phyloP scores from a whole-genome alignment of 495 filamentous ascomycete species.

The Penicillium bialowiezense region DNA sequence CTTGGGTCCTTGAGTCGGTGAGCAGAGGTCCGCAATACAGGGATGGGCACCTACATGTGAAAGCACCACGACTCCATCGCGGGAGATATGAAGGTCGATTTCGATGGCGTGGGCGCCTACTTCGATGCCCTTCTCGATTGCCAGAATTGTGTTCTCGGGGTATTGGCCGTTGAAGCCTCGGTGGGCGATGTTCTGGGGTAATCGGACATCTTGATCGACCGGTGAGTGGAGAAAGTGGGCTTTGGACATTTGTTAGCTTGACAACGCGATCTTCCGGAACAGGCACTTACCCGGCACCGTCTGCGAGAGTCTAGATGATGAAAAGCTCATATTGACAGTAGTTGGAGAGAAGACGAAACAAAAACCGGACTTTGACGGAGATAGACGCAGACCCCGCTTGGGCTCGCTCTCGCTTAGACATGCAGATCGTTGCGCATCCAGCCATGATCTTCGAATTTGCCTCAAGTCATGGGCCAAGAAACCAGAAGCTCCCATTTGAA shows the following conservation, averaged over 20 bases:
- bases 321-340: conserved; percentile 1
- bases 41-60: conserved; percentile 60
- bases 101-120: conserved; percentile 80
- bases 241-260: conserved; percentile 4
- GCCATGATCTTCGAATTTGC: background rate
- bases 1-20: conserved; percentile 58
- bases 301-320: background rate
- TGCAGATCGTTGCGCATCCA: background rate
- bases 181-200: conserved; percentile 80
- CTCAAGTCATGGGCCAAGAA: background rate
- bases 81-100: conserved; percentile 80
- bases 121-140: conserved; percentile 68
- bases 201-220: background rate
- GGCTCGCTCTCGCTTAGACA: background rate
- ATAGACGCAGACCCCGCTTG: background rate
- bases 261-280: background rate
- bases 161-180: conserved; percentile 75
- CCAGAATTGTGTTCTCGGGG: conserved; percentile 83
- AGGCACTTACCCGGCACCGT: conserved; percentile 8
- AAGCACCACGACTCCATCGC: conserved; percentile 80
- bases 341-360: background rate
- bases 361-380: conserved; percentile 20
- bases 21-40: background rate
- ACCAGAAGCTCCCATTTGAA: background rate
- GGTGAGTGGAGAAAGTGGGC: conserved; percentile 18